Conservation (phyloP, 345 rosid genomes). For the Hibiscus trionum region DNA sequence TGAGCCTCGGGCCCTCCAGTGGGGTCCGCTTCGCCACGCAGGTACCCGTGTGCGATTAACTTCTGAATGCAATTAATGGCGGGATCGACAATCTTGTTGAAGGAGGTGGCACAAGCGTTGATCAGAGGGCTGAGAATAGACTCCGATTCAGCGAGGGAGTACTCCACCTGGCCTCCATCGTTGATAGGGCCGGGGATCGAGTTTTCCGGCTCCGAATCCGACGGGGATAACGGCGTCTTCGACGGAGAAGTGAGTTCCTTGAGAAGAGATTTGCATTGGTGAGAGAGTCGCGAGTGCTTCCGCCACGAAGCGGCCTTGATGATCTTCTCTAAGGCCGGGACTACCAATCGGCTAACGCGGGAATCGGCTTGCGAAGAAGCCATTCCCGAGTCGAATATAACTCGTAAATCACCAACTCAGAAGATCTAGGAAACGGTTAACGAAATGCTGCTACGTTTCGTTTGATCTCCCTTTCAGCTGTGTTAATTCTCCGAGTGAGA, state of each 20-base stretch:
- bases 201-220: conserved; percentile 51
- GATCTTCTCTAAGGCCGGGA: conserved; percentile 80
- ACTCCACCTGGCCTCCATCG: conserved; percentile 58
- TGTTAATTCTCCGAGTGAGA: not conserved
- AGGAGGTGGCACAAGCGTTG: conserved; percentile 58
- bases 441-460: not conserved
- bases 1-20: conserved; percentile 61
- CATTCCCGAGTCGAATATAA: conserved; percentile 68
- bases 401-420: conserved; percentile 22
- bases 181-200: conserved; percentile 79
- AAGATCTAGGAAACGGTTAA: not conserved
- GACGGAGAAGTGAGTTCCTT: conserved; percentile 44
- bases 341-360: conserved; percentile 65
- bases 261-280: conserved; percentile 84
- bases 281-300: conserved; percentile 86
- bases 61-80: conserved; percentile 88
- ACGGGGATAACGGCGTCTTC: conserved; percentile 24
- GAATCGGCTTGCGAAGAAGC: conserved; percentile 99
- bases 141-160: conserved; percentile 79
- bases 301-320: conserved; percentile 95
- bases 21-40: conserved; percentile 96
- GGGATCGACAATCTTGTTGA: conserved; percentile 87
- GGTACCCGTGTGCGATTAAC: conserved; percentile 73
- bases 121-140: conserved; percentile 73
- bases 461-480: not conserved